These are phyloP conservation scores for Geoglossum glabrum DNA, from an alignment of 495 filamentous ascomycete genomes.

Conservation along the genomic window DNA sequence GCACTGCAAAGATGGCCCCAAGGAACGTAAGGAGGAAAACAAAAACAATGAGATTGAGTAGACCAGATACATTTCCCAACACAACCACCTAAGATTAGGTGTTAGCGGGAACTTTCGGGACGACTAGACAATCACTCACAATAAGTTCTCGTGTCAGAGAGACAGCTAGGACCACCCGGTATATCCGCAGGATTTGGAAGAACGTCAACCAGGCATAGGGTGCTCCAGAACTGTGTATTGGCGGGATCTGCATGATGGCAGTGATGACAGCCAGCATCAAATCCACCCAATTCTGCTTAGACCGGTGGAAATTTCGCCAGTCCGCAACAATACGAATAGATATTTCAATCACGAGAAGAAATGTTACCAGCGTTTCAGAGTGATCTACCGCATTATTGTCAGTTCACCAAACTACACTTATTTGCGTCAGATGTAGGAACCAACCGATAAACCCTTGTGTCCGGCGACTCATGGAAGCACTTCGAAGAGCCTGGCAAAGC, in stretches of 20 bases:
- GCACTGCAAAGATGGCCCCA: constrained; percentile 78
- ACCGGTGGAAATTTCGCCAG: constrained; percentile 58
- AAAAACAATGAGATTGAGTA: constrained; percentile 87
- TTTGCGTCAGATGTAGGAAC: constrained; percentile 1
- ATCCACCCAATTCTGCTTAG: constrained; percentile 57
- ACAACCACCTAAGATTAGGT: constrained; percentile 34
- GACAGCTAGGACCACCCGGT: constrained; percentile 78
- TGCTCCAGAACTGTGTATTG: constrained; percentile 53
- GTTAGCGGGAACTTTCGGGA: constrained; percentile 2
- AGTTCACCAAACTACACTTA: not conserved
- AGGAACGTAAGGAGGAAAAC: constrained; percentile 91
- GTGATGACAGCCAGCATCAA: constrained; percentile 60
- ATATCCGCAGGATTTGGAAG: constrained; percentile 84
- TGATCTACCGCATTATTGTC: constrained; percentile 22
- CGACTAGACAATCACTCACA: constrained; percentile 16
- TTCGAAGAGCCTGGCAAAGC: constrained; percentile 53
- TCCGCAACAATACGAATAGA: constrained; percentile 54
- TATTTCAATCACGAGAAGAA: constrained; percentile 69
- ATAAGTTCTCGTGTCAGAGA: constrained; percentile 73
- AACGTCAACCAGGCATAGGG: constrained; percentile 76
- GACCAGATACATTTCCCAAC: constrained; percentile 76
- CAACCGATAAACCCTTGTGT: constrained; percentile 31
- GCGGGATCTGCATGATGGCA: constrained; percentile 67
- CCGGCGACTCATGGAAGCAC: constrained; percentile 42
- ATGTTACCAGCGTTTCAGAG: constrained; percentile 58